Percentiles rank a stretch among this genome's conserved stretches.
Evolutionary conservation across 2,329 filamentous ascomycete species (phyloP).

Genomic region (Pseudofabraea citricarpa): DNA sequence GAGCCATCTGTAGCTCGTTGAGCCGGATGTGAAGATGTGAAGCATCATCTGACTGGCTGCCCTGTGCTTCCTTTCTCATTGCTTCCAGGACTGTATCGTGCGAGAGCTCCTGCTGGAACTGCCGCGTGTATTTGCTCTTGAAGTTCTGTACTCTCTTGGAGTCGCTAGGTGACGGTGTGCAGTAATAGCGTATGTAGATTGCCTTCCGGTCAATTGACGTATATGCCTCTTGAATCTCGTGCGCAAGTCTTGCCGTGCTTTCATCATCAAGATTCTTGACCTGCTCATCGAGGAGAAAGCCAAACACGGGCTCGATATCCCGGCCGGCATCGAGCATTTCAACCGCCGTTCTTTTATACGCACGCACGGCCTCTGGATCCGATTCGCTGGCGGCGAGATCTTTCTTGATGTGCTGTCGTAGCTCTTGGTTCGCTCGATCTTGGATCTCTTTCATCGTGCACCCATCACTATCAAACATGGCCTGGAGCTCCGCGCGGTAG

Average conservation of each 20-base stretch:
- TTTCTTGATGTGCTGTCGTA: slow-evolving; percentile 19
- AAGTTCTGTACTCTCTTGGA: slow-evolving; percentile 18
- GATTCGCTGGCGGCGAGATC: slow-evolving; percentile 11
- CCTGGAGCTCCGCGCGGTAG: slow-evolving; percentile 15
- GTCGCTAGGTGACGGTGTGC: slow-evolving; percentile 13
- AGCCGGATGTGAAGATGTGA: slow-evolving; percentile 12
- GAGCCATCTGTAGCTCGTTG: slow-evolving; percentile 22
- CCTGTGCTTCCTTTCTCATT: slow-evolving; percentile 21
- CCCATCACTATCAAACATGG: slow-evolving; percentile 15
- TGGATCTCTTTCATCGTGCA: slow-evolving; percentile 20
- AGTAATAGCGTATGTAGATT: slow-evolving; percentile 23
- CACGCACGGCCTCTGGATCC: slow-evolving; percentile 6
- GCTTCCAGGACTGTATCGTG: slow-evolving; percentile 21
- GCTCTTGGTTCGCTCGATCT: slow-evolving; percentile 10
- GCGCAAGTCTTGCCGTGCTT: background rate
- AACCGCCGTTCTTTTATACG: slow-evolving; percentile 5
- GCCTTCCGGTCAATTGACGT: slow-evolving; percentile 18
- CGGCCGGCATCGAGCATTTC: slow-evolving; percentile 11
- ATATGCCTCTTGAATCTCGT: slow-evolving; percentile 13
- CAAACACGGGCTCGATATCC: slow-evolving; percentile 11
- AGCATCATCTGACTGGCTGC: slow-evolving; percentile 8
- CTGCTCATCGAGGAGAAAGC: slow-evolving; percentile 9
- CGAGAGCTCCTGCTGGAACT: slow-evolving; percentile 18
- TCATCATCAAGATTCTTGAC: slow-evolving; percentile 8
- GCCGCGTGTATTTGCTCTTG: slow-evolving; percentile 23